Percentiles rank a stretch among this genome's conserved stretches.
These are phyloP conservation scores for Xylaria curta DNA, from an alignment of 495 filamentous ascomycete genomes.

Conservation along the genomic window DNA sequence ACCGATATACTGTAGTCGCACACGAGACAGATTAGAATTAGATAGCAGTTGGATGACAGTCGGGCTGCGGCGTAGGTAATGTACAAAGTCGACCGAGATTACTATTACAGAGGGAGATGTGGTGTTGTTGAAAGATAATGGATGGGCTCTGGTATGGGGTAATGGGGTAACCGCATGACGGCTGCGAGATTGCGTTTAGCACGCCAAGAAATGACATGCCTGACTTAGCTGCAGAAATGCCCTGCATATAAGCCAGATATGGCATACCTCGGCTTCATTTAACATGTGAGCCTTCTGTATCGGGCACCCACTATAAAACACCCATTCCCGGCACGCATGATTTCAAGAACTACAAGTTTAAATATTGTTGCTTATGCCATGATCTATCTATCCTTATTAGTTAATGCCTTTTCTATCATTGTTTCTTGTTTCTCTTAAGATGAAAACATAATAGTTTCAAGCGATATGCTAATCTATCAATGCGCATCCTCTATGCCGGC, in stretches of 20 bases:
- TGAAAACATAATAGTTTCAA: too few relatives aligned
- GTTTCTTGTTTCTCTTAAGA: too few relatives aligned
- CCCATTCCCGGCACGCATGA: background rate
- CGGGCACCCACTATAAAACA: background rate
- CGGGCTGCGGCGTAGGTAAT: background rate
- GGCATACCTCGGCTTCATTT: conserved; percentile 14
- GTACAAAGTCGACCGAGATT: background rate
- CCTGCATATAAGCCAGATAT: background rate
- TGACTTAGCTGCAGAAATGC: background rate
- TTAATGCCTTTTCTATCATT: too few relatives aligned
- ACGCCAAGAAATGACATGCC: conserved; percentile 20
- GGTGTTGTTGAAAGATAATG: background rate
- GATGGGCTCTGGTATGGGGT: background rate
- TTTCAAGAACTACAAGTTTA: background rate
- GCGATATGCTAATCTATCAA: too few relatives aligned
- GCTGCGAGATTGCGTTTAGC: conserved; percentile 21
- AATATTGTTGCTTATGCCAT: background rate
- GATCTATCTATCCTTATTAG: background rate
- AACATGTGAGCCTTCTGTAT: conserved; percentile 16
- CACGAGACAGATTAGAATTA: conserved; percentile 4
- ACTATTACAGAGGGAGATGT: background rate
- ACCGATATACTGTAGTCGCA: background rate
- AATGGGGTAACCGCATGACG: conserved; percentile 12
- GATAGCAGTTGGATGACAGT: background rate
- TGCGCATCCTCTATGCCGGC: too few relatives aligned